These are phyloP conservation scores for Closterium sp. DNA, from an alignment of 139 green algal species.

Conservation along the genomic window DNA sequence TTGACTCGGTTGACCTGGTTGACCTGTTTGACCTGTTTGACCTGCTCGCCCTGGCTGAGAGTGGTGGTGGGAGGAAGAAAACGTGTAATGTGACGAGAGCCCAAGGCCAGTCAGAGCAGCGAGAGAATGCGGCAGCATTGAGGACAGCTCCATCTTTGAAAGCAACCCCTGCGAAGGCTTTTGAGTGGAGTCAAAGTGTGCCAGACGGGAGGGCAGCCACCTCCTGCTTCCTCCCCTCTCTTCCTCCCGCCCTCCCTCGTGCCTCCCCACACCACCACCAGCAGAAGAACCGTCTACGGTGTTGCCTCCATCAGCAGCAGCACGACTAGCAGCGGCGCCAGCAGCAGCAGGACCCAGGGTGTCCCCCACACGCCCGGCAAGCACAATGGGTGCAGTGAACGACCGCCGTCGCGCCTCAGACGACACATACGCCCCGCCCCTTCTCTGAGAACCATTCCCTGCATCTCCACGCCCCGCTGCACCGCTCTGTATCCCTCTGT, in stretches of 20 bases:
- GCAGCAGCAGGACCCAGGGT: neutral
- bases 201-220: neutral
- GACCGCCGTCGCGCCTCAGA: neutral
- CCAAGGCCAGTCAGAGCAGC: neutral
- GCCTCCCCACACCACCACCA: neutral
- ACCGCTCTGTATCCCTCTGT: neutral
- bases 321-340: neutral
- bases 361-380: neutral
- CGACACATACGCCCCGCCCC: neutral
- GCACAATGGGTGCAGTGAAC: neutral
- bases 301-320: neutral
- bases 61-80: neutral
- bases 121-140: neutral
- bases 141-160: neutral
- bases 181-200: too few relatives aligned
- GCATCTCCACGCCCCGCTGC: neutral
- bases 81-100: neutral
- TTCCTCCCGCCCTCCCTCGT: neutral
- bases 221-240: neutral
- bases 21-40: too few relatives aligned
- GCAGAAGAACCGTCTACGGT: neutral
- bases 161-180: neutral
- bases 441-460: neutral
- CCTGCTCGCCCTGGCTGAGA: neutral
- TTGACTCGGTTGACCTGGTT: too few relatives aligned